A percentile compares a stretch with the other conserved stretches of the same genome.
phyloP scores from a whole-genome alignment of 352 stramenopile genomes.

The Globisporangium nagaii region DNA sequence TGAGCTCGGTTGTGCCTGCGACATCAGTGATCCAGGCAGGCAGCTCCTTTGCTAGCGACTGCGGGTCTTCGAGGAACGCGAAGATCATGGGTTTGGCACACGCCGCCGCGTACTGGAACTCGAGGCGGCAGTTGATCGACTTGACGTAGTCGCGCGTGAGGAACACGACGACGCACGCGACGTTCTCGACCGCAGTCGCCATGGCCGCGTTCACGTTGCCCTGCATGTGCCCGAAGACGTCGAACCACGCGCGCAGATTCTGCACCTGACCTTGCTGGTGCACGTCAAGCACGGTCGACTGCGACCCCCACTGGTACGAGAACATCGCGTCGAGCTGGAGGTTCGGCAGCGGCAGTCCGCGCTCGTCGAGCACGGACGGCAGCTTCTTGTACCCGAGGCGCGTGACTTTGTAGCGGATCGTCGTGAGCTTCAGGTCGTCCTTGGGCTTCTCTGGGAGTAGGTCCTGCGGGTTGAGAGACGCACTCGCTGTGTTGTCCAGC shows the following conservation, averaged over 20 bases:
- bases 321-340: conserved; percentile 51
- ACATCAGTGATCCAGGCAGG: conserved; percentile 33
- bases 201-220: conserved; percentile 62
- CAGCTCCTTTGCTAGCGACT: conserved; percentile 12
- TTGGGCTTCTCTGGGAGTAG: conserved; percentile 20
- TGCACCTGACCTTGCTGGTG: conserved; percentile 34
- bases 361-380: conserved; percentile 30
- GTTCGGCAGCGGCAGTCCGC: conserved; percentile 26
- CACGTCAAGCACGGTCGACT: conserved; percentile 32
- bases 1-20: conserved; percentile 22
- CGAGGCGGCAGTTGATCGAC: conserved; percentile 54
- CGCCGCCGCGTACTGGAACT: conserved; percentile 41
- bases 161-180: conserved; percentile 52
- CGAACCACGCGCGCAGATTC: conserved; percentile 42
- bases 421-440: conserved; percentile 13
- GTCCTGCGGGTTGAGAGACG: background rate
- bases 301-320: conserved; percentile 50
- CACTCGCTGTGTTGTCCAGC: background rate
- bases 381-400: conserved; percentile 19
- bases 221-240: conserved; percentile 62
- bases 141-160: conserved; percentile 37
- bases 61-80: conserved; percentile 32
- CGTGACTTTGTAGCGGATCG: conserved; percentile 35
- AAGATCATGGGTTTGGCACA: conserved; percentile 43
- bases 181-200: conserved; percentile 47